phyloP scores from a whole-genome alignment of 768 basidiomycete species.

The Mycena amicta region DNA sequence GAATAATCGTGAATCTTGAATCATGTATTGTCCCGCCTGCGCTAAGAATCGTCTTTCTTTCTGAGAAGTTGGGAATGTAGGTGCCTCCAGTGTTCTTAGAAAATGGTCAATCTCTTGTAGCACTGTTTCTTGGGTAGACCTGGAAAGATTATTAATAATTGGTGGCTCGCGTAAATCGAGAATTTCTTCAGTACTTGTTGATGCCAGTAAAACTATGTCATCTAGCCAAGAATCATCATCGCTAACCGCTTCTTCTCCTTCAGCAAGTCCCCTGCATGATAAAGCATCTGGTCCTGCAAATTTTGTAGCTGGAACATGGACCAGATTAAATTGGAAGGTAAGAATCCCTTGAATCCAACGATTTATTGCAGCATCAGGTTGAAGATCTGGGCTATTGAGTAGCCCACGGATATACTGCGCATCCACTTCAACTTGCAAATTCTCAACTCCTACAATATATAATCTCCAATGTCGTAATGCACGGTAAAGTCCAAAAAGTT shows the following conservation, averaged over 20 bases:
- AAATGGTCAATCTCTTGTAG: conserved; percentile 17
- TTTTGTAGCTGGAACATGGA: conserved; percentile 38
- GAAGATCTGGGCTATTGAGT: conserved; percentile 35
- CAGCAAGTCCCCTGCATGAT: conserved; percentile 28
- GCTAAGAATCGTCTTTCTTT: conserved; percentile 11
- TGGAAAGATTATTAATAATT: neutral
- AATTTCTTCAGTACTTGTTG: neutral
- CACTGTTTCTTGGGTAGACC: neutral
- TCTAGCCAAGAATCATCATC: conserved; percentile 21
- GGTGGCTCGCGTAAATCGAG: neutral
- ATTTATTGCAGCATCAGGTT: conserved; percentile 34
- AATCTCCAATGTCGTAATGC: conserved; percentile 19
- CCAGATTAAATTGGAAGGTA: conserved; percentile 38
- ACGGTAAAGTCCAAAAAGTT: conserved; percentile 39
- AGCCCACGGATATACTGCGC: conserved; percentile 44
- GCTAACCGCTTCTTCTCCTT: conserved; percentile 26
- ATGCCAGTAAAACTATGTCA: neutral
- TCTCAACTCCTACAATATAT: conserved; percentile 28
- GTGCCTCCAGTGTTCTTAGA: conserved; percentile 16
- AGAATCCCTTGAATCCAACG: conserved; percentile 44
- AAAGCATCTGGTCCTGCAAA: conserved; percentile 42
- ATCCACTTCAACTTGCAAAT: conserved; percentile 40
- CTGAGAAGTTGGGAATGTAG: neutral
- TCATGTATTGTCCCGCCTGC: conserved; percentile 12
- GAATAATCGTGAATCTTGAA: conserved; percentile 8